These are phyloP conservation scores for Kingdonia uniflora DNA, from an alignment of 164 flowering plant genomes.

Conservation along the genomic window DNA sequence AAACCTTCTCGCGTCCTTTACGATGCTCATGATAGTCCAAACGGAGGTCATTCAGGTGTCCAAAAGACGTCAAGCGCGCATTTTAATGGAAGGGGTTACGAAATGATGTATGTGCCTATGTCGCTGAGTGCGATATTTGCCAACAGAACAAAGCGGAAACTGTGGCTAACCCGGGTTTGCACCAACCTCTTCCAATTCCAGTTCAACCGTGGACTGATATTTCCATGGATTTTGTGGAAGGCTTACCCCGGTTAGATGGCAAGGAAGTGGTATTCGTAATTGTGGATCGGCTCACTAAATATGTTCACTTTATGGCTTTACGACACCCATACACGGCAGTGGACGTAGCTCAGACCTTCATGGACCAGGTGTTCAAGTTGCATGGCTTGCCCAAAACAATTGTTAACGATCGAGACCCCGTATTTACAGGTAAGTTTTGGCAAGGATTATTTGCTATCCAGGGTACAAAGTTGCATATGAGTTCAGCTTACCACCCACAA, in stretches of 20 bases:
- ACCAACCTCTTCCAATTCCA: constrained; percentile 1
- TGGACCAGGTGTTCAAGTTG: neutral
- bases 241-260: neutral
- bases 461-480: neutral
- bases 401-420: neutral
- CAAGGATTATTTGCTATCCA: neutral
- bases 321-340: neutral
- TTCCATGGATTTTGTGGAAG: neutral
- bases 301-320: neutral
- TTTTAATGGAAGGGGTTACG: neutral
- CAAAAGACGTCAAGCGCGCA: neutral
- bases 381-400: neutral
- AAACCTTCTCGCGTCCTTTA: neutral
- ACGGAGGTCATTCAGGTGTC: neutral
- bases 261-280: neutral
- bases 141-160: neutral
- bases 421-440: neutral
- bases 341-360: neutral
- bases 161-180: neutral
- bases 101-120: neutral
- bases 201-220: neutral
- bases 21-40: neutral
- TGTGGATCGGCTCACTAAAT: neutral
- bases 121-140: neutral
- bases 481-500: neutral